Evolutionary conservation across 2,329 filamentous ascomycete genomes (phyloP).

Genomic region (Plectosphaerella plurivora): DNA sequence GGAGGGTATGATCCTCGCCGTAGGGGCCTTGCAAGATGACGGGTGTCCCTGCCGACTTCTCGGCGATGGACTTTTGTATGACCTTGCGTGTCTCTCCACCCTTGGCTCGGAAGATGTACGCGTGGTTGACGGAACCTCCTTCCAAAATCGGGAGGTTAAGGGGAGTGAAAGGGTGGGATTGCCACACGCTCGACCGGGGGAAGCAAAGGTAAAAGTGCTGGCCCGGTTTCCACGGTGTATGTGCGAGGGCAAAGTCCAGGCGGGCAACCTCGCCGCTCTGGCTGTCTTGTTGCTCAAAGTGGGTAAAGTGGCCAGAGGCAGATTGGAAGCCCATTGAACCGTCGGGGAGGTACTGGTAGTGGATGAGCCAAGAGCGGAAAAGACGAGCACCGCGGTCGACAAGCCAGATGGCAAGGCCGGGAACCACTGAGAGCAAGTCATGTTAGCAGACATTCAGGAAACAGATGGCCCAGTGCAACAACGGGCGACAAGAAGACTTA

Average conservation of each 20-base stretch:
- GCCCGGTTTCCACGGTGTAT: slow-evolving; percentile 59
- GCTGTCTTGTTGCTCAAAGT: slow-evolving; percentile 42
- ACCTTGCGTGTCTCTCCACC: slow-evolving; percentile 52
- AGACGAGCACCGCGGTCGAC: slow-evolving; percentile 58
- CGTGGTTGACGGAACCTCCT: slow-evolving; percentile 39
- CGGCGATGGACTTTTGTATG: slow-evolving; percentile 28
- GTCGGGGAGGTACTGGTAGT: slow-evolving; percentile 46
- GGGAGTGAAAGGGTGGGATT: slow-evolving; percentile 68
- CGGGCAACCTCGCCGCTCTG: slow-evolving; percentile 59
- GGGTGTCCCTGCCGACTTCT: slow-evolving; percentile 39
- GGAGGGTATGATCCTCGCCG: slow-evolving; percentile 43
- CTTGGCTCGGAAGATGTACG: slow-evolving; percentile 55
- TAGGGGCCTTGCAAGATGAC: slow-evolving; percentile 62
- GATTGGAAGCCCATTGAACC: slow-evolving; percentile 55
- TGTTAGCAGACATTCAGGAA: no score
- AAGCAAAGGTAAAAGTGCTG: slow-evolving; percentile 72
- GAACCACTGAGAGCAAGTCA: slow-evolving; percentile 28
- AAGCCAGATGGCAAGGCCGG: slow-evolving; percentile 60
- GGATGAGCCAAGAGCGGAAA: slow-evolving; percentile 54
- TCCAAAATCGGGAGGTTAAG: slow-evolving; percentile 44
- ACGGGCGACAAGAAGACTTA: no score
- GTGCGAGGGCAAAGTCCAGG: slow-evolving; percentile 59
- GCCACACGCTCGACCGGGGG: slow-evolving; percentile 61
- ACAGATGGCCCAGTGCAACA: no score
- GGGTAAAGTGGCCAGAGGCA: slow-evolving; percentile 41